Conservation (phyloP, 306 rosid species). For the Casuarina equisetifolia region DNA sequence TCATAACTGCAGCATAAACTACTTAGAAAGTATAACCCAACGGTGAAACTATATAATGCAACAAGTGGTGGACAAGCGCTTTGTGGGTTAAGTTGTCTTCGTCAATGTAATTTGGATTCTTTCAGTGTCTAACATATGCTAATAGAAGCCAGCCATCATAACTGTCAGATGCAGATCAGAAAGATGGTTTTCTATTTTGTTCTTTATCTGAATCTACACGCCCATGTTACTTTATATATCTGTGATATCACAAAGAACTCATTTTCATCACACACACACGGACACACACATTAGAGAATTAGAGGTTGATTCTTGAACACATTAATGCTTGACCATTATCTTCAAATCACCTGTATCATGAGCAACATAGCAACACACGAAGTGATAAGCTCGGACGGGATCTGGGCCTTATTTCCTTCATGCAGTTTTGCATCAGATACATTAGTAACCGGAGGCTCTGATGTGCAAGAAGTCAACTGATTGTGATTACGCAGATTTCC, state of each 20-base stretch:
- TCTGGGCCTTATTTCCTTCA: slow-evolving; percentile 52
- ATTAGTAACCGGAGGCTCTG: slow-evolving; percentile 41
- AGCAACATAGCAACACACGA: slow-evolving; percentile 78
- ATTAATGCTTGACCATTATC: background rate
- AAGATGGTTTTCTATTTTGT: background rate
- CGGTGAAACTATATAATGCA: background rate
- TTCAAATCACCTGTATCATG: slow-evolving; percentile 78
- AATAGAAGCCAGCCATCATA: too few relatives aligned
- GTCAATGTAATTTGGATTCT: too few relatives aligned
- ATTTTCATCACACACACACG: too few relatives aligned
- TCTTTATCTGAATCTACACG: background rate
- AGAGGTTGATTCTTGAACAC: background rate
- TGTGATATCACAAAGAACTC: too few relatives aligned
- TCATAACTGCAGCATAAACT: background rate
- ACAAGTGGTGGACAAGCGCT: background rate
- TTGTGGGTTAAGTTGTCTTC: background rate
- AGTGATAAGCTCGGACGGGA: slow-evolving; percentile 80
- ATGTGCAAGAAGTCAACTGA: slow-evolving; percentile 33
- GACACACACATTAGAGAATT: background rate
- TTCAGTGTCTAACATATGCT: background rate
- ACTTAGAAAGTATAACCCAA: background rate
- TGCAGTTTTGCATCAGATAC: slow-evolving; percentile 38
- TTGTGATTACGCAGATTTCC: slow-evolving; percentile 43
- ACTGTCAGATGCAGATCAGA: background rate
- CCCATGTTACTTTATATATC: background rate